A percentile compares a stretch with the other conserved stretches of the same genome.
Evolutionary conservation across 2,329 filamentous ascomycete genomes (phyloP).

Genomic region (Aspergillus sp.): DNA sequence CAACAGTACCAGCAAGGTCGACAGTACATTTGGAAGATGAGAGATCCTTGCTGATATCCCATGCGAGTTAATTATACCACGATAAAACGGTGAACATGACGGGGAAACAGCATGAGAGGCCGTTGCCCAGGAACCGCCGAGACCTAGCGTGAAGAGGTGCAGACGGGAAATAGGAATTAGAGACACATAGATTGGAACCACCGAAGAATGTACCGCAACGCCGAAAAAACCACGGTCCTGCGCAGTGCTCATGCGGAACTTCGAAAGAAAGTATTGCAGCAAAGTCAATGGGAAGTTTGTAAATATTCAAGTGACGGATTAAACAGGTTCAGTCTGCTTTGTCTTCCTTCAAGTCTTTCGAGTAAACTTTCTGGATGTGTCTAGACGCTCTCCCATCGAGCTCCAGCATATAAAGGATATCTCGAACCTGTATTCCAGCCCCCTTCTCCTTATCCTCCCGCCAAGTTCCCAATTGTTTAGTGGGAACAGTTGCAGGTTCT

Average conservation of each 20-base stretch:
- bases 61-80: constrained; percentile 3
- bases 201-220: constrained; percentile 21
- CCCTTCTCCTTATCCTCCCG: constrained; percentile 77
- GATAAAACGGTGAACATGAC: constrained; percentile 6
- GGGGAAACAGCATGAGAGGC: constrained; percentile 14
- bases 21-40: not conserved
- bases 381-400: constrained; percentile 61
- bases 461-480: constrained; percentile 69
- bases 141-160: constrained; percentile 1
- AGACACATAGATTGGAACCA: constrained; percentile 8
- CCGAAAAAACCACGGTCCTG: constrained; percentile 27
- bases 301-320: not conserved
- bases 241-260: constrained; percentile 22
- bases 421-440: constrained; percentile 77
- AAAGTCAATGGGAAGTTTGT: not conserved
- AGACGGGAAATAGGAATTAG: constrained; percentile 6
- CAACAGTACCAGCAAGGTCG: constrained; percentile 5
- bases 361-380: constrained; percentile 46
- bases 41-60: constrained; percentile 1
- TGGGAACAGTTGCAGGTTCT: constrained; percentile 40
- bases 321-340: constrained; percentile 26
- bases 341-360: constrained; percentile 44
- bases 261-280: constrained; percentile 2
- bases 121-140: constrained; percentile 12
- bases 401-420: constrained; percentile 78